Evolutionary conservation across 345 rosid species (phyloP).

Genomic region (Melastoma malabathricum): DNA sequence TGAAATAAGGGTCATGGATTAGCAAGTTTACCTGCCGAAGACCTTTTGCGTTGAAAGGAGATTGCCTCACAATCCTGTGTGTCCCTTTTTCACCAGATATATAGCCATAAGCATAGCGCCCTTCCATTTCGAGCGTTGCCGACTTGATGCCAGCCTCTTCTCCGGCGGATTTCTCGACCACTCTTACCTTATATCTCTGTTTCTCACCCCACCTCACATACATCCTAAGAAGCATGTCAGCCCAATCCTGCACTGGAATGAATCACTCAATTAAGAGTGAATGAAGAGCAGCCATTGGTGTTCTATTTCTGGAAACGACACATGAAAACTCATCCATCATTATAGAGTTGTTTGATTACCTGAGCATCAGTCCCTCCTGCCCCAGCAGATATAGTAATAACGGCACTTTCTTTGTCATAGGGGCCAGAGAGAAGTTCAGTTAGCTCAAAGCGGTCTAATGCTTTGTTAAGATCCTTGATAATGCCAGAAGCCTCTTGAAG

Average conservation of each 20-base stretch:
- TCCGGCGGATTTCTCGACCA: constrained; percentile 82
- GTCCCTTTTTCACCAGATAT: constrained; percentile 95
- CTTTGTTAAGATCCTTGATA: constrained; percentile 55
- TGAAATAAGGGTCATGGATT: background rate
- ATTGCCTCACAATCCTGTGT: constrained; percentile 86
- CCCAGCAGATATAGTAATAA: constrained; percentile 76
- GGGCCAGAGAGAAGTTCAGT: constrained; percentile 93
- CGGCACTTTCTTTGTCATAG: constrained; percentile 87
- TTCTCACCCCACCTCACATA: constrained; percentile 97
- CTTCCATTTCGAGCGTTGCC: constrained; percentile 72
- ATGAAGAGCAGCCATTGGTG: too few relatives aligned
- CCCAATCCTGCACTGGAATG: constrained; percentile 94
- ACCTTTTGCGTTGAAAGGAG: constrained; percentile 95
- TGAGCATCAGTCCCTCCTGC: constrained; percentile 99
- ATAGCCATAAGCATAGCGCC: constrained; percentile 86
- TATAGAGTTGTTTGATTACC: constrained; percentile 26
- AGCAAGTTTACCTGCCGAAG: constrained; percentile 67
- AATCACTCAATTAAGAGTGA: constrained; percentile 10
- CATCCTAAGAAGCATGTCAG: constrained; percentile 97
- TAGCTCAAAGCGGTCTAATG: constrained; percentile 61
- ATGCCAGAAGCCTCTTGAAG: constrained; percentile 69
- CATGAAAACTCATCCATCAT: background rate
- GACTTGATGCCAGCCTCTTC: constrained; percentile 99
- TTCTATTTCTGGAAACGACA: background rate
- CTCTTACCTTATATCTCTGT: constrained; percentile 62